Evolutionary conservation across 2,329 filamentous ascomycete species (phyloP), one percentile per base, ranked within the genome.

Genomic region (Colletotrichum trifolii): DNA sequence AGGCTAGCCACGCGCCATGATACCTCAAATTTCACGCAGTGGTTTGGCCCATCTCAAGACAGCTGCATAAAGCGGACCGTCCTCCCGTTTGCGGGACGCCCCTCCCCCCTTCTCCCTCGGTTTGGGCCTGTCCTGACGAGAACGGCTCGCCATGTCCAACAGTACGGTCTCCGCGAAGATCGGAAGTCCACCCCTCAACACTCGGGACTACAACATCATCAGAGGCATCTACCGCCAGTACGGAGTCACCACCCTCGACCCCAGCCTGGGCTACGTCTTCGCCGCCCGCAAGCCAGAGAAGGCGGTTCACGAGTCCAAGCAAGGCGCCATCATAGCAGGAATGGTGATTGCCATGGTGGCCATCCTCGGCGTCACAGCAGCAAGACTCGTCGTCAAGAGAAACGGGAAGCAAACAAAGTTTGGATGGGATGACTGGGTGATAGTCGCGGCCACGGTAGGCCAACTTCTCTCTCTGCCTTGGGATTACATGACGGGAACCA

Each of bases 391-490:
- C 12, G 61, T 60, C 11, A 52, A 60, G 25, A 13, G 53, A 17
- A 42, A 59, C 3, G 60, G 64, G 11, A 12, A 53, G 9, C 36
- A 63, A 13, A 63, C 60, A 15, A 57, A 58, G 12, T 38, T 67
- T 5, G 65, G 65, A 11, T 60, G 42, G 42, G 65, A 67, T 35
- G 65, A 67, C 15, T 67, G 61, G 61, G 54, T 64, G 13, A 54
- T 66, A 4, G 39, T 50, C 6, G 59, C 52, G 8, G 64, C 59
- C 40, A 49, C 59, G n/a, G 64, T 66, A 36, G 6, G 64, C 50
- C 40, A 13, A 13, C 1, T 10, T 15, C n/a, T 35, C 35, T 46
- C 8, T 42, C n/a, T 17, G 45, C 13, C 13, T 25, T 25, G 25
- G 25, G 3, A 4, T 25, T 25, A 25, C 4, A 25, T 5, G 25